Base-by-base conservation (phyloP, 202 grass and related monocot species). In the Schoenoplectus triqueter region DNA sequence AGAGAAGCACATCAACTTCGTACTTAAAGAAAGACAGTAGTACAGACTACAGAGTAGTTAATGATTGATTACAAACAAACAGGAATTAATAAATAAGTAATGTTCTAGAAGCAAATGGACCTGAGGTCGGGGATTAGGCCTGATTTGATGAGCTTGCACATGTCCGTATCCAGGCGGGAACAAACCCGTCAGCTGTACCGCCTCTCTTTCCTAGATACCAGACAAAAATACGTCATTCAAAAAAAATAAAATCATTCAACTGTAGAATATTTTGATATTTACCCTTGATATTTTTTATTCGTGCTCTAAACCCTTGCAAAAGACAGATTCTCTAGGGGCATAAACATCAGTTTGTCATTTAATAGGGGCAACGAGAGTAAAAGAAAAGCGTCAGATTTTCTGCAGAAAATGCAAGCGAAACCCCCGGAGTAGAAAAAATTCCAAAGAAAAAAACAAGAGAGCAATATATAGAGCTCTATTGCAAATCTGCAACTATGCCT, bases 141-240 rank as follows among this genome's bases (percentile, higher is more conserved):
- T 93, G 46, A 96, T 87, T 80, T 91, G 92, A 44, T 87, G 87
- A 73, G 93, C 66, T 69, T 92, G 97, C 60, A 94, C 85, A 54
- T 86, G 82, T 57, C 87, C 87, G 77, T 92, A 99, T 61, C 91
- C 92, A 31, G 90, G 92, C 10, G 92, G 76, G 80, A 99, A 91
- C 46, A 99, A 85, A 76, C 92, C 87, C 0, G 93, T 81, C 44
- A 96, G 77, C 57, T 92, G 92, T 84, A 92, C 87, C 31, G 86
- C 39, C 19, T 94, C 93, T 78, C 93, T 87, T 76, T 99, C 93
- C 93, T 99, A 91, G 63, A 80, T 86, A 47, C 40, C 66, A 51
- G 82, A 44, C 73, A 66, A 69, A 5, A 68, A 68, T 75, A 73
- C 46, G 41, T 17, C 21, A 75, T 19, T 63, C n/a, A 66, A 18